Conservation (phyloP, 2,329 filamentous ascomycete genomes). For the Chrysosporium queenslandicum region DNA sequence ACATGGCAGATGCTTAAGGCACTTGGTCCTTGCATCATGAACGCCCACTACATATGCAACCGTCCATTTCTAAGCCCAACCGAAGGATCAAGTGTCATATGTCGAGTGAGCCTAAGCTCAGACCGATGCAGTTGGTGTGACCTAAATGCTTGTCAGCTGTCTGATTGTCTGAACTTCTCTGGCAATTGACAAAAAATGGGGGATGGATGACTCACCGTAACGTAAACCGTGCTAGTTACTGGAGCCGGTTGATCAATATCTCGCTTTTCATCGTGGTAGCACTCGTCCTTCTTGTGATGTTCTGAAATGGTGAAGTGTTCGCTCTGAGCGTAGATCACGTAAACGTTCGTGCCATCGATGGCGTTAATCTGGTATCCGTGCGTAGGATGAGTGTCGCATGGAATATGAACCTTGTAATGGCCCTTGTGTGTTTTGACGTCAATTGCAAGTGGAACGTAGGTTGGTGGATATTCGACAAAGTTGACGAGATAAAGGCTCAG, state of each 20-base stretch:
- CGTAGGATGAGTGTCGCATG: constrained; percentile 30
- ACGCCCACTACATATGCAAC: not conserved
- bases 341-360: constrained; percentile 40
- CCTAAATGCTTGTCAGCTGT: not conserved
- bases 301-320: constrained; percentile 30
- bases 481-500: constrained; percentile 39
- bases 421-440: constrained; percentile 29
- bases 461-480: constrained; percentile 39
- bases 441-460: constrained; percentile 31
- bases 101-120: not conserved
- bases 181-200: not conserved
- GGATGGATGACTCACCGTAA: constrained; percentile 4
- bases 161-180: not conserved
- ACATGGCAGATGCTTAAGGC: constrained; percentile 8
- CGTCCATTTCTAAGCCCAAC: not conserved
- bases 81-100: not conserved
- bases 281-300: not conserved
- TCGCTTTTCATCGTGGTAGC: not conserved
- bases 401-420: constrained; percentile 29
- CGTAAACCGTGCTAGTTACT: constrained; percentile 3
- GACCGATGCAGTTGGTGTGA: not conserved
- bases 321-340: constrained; percentile 38
- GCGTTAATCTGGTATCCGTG: constrained; percentile 39
- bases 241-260: not conserved
- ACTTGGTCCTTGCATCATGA: not conserved